Conservation (phyloP, 2,329 filamentous ascomycete species). For the Fusarium sp. region DNA sequence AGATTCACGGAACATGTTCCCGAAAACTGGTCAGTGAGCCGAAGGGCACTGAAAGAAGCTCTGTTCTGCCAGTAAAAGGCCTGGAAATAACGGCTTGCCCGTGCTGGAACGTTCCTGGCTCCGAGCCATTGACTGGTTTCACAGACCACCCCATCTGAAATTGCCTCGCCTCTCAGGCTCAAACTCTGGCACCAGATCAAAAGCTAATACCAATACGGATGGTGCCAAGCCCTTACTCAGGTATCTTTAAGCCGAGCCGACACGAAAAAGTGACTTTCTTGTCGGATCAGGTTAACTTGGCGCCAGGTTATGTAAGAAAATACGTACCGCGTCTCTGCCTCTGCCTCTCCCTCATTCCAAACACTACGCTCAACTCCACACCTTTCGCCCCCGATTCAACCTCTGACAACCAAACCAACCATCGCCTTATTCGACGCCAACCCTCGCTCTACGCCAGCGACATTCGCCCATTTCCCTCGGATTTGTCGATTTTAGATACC, state of each 20-base stretch:
- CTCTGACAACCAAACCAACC: slow-evolving; percentile 43
- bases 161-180: slow-evolving; percentile 51
- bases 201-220: background rate
- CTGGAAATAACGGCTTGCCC: slow-evolving; percentile 19
- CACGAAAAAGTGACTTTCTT: background rate
- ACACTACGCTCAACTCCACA: slow-evolving; percentile 45
- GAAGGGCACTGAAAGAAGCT: slow-evolving; percentile 16
- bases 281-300: background rate
- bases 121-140: slow-evolving; percentile 21
- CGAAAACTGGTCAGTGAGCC: slow-evolving; percentile 30
- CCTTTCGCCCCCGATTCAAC: slow-evolving; percentile 46
- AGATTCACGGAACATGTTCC: slow-evolving; percentile 32
- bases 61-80: slow-evolving; percentile 12
- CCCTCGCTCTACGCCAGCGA: slow-evolving; percentile 42
- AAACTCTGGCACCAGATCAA: slow-evolving; percentile 18
- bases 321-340: slow-evolving; percentile 17
- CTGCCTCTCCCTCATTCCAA: slow-evolving; percentile 46
- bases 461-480: slow-evolving; percentile 37
- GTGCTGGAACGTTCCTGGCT: slow-evolving; percentile 28
- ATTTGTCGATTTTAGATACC: slow-evolving; percentile 26
- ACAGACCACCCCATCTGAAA: slow-evolving; percentile 19
- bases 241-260: background rate
- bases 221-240: background rate
- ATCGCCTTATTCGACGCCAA: slow-evolving; percentile 41
- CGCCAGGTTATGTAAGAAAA: background rate